Conservation (phyloP, 2,329 filamentous ascomycete genomes). For the Phialemoniopsis sp. region DNA sequence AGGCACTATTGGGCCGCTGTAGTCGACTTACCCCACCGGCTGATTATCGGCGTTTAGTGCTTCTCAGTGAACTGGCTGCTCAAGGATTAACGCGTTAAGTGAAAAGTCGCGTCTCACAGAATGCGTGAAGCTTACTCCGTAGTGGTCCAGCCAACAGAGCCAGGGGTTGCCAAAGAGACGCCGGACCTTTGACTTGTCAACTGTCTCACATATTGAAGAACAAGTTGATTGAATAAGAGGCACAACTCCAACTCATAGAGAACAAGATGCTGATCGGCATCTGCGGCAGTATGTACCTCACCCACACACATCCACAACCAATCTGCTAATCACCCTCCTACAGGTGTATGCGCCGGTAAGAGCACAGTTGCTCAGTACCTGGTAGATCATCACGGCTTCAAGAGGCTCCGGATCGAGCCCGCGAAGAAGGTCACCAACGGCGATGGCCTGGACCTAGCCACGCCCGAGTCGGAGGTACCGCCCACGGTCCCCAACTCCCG, state of each 20-base stretch:
- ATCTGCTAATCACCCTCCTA: slow-evolving; percentile 7
- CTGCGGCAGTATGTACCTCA: slow-evolving; percentile 62
- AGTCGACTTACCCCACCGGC: too few relatives aligned
- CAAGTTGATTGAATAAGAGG: background rate
- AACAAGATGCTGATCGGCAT: slow-evolving; percentile 69
- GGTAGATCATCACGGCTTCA: slow-evolving; percentile 78
- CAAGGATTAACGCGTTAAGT: slow-evolving; percentile 1
- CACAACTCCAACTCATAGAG: background rate
- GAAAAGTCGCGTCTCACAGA: background rate
- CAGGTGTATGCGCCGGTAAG: slow-evolving; percentile 92
- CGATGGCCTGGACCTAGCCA: background rate
- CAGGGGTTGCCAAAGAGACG: too few relatives aligned
- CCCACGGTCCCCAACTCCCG: too few relatives aligned
- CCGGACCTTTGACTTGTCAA: too few relatives aligned
- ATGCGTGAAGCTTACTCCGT: too few relatives aligned
- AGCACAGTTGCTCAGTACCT: slow-evolving; percentile 85
- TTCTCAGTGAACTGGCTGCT: too few relatives aligned
- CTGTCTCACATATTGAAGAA: too few relatives aligned
- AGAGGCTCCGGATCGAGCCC: slow-evolving; percentile 58
- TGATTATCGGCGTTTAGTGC: too few relatives aligned
- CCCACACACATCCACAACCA: slow-evolving; percentile 7
- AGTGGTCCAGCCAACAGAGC: too few relatives aligned
- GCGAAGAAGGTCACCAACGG: too few relatives aligned
- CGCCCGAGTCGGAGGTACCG: too few relatives aligned
- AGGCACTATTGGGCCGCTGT: too few relatives aligned